Evolutionary conservation across 257 asterid species (phyloP).

Genomic region (Voacanga thouarsii): DNA sequence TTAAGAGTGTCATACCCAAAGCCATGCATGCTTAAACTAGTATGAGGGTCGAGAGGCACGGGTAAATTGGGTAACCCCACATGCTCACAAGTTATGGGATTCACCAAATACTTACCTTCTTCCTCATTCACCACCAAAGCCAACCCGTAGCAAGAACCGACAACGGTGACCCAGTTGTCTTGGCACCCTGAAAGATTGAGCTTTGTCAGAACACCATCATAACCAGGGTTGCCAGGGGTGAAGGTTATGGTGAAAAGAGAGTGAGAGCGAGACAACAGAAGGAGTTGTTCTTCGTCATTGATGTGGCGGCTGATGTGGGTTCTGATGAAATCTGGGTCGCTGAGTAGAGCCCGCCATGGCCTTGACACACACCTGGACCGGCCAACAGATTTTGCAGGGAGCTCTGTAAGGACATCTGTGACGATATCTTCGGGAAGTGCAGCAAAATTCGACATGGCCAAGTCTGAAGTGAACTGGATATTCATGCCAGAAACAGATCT

Average conservation of each 20-base stretch:
- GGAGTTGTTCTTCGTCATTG: slow-evolving; percentile 10
- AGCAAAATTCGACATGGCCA: not conserved
- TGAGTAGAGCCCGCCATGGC: slow-evolving; percentile 21
- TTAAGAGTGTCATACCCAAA: slow-evolving; percentile 34
- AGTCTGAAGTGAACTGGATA: too few species aligned
- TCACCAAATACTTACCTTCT: slow-evolving; percentile 17
- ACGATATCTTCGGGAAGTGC: slow-evolving; percentile 26
- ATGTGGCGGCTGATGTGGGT: slow-evolving; percentile 20
- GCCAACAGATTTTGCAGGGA: slow-evolving; percentile 30
- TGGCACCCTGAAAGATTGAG: not conserved
- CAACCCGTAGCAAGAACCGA: slow-evolving; percentile 36
- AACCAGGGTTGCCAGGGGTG: not conserved
- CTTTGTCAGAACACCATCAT: not conserved
- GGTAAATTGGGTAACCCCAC: slow-evolving; percentile 18
- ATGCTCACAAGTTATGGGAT: slow-evolving; percentile 34
- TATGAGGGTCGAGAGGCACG: slow-evolving; percentile 11
- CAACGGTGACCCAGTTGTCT: slow-evolving; percentile 1
- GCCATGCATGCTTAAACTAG: slow-evolving; percentile 30
- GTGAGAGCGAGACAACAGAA: slow-evolving; percentile 14
- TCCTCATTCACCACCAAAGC: slow-evolving; percentile 19
- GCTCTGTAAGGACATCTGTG: slow-evolving; percentile 20
- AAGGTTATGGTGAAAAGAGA: slow-evolving; percentile 14
- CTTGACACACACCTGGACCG: slow-evolving; percentile 32
- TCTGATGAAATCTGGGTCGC: slow-evolving; percentile 24
- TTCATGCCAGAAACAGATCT: not conserved